Base-by-base conservation (phyloP, 1,139 yeast species). In the Ogataea hybrid region DNA sequence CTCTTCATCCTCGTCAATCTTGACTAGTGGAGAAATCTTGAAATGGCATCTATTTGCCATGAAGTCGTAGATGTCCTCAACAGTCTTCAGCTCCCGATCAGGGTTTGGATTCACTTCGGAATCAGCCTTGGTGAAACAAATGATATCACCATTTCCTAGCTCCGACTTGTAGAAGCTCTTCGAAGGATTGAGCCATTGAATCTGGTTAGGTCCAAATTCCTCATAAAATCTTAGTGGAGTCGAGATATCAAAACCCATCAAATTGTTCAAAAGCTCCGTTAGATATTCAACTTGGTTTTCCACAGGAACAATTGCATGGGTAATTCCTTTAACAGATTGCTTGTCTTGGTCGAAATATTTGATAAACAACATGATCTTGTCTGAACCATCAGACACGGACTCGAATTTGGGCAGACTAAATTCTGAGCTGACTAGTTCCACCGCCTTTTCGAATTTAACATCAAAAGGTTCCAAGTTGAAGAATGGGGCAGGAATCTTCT, bases 111-210 rank as follows among this genome's bases (percentile, higher is more conserved):
- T 33, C 6, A 32, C 6, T 22, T 47, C 62, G 4, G 53, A 35
- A 1, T 50, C 44, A 5, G 61, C 57, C 31, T 61, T 60, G 44
- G 83, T 83, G 39, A 84, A 74, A 22, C 85, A 71, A 12, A 90
- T 63, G 17, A 90, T 84, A 59, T 89, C 97, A 51, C 97, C 97
- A 51, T 75, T 81, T 14, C 74, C 73, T 28, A 90, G 64, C 57
- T 89, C 97, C 28, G 78, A 71, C 48, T 78, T 75, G 49, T 75
- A 78, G 51, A 84, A 77, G 0, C 84, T 68, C 31, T 67, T 63
- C 5, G 62, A 58, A 4, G 65, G 58, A 34, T 75, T 70, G 7
- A 79, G 53, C 4, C 60, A 59, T 30, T 82, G 86, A 38, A 87
- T 71, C 57, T 77, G 76, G 2, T 71, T 70, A 3, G 82, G 81